phyloP scores from a whole-genome alignment of 2,329 filamentous ascomycete species.

The Bipolaris cookei region DNA sequence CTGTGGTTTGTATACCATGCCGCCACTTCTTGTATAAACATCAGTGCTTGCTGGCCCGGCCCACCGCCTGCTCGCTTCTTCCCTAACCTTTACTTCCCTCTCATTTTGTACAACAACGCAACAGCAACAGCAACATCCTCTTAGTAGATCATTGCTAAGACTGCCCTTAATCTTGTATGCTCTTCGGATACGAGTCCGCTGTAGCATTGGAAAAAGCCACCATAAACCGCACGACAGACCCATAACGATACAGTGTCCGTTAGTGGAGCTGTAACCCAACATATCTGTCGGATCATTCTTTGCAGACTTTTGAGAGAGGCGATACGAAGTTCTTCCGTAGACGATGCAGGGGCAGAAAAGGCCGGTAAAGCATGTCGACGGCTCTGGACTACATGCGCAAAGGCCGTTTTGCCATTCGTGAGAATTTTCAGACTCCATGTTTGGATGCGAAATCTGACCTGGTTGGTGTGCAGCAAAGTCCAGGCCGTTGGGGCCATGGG shows the following conservation, averaged over 20 bases:
- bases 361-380: slow-evolving; percentile 48
- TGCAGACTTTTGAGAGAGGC: slow-evolving; percentile 46
- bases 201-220: slow-evolving; percentile 48
- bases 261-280: slow-evolving; percentile 46
- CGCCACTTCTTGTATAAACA: slow-evolving; percentile 37
- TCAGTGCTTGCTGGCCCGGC: slow-evolving; percentile 48
- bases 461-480: slow-evolving; percentile 47
- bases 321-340: slow-evolving; percentile 54
- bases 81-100: slow-evolving; percentile 52
- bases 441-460: slow-evolving; percentile 51
- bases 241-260: slow-evolving; percentile 51
- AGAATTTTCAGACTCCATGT: slow-evolving; percentile 44
- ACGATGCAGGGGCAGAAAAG: slow-evolving; percentile 54
- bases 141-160: slow-evolving; percentile 43
- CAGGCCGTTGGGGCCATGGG: slow-evolving; percentile 49
- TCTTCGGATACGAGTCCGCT: slow-evolving; percentile 50
- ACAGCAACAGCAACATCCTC: slow-evolving; percentile 50
- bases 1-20: slow-evolving; percentile 48
- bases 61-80: slow-evolving; percentile 50
- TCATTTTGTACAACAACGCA: slow-evolving; percentile 55
- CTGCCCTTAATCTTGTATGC: slow-evolving; percentile 53
- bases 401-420: slow-evolving; percentile 44
- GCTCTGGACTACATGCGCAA: slow-evolving; percentile 46
- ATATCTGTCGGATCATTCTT: slow-evolving; percentile 53
- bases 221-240: slow-evolving; percentile 46